These are phyloP conservation scores for Thielaviopsis ethacetica DNA, from an alignment of 2,329 filamentous ascomycete genomes.

Conservation along the genomic window DNA sequence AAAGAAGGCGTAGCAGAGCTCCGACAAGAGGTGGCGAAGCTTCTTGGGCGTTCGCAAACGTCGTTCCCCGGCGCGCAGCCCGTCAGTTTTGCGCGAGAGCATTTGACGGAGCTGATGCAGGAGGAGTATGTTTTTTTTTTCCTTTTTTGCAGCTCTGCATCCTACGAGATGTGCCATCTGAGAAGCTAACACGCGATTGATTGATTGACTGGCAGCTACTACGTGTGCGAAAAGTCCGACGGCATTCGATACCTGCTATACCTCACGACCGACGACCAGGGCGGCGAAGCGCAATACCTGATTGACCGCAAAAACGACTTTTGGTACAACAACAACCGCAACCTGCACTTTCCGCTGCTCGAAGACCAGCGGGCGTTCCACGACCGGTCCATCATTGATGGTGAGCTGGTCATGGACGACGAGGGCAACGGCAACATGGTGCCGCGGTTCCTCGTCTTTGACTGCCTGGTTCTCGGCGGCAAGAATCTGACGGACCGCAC, in stretches of 20 bases:
- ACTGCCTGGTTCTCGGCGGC: conserved; percentile 71
- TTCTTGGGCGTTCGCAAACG: conserved; percentile 53
- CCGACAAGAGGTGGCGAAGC: conserved; percentile 54
- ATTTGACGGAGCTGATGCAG: conserved; percentile 64
- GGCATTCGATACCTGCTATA: conserved; percentile 93
- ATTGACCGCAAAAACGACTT: conserved; percentile 98
- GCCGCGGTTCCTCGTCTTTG: conserved; percentile 81
- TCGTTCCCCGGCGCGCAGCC: conserved; percentile 85
- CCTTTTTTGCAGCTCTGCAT: not conserved
- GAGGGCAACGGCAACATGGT: conserved; percentile 48
- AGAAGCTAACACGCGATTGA: conserved; percentile 8
- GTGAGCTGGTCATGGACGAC: conserved; percentile 82
- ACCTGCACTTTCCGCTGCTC: conserved; percentile 65
- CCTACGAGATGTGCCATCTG: not conserved
- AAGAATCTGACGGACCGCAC: conserved; percentile 61
- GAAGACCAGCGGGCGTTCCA: conserved; percentile 54
- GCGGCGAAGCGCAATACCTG: conserved; percentile 63
- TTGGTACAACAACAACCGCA: conserved; percentile 57
- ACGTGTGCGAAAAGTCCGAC: conserved; percentile 96
- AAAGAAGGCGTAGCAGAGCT: conserved; percentile 43
- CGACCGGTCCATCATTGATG: conserved; percentile 68
- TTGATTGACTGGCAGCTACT: conserved; percentile 44
- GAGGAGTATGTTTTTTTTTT: conserved; percentile 37
- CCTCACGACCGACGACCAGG: conserved; percentile 49
- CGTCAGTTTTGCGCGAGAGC: conserved; percentile 71